These are phyloP conservation scores for Saksenaea oblongispora DNA, from an alignment of 371 early-diverging fungal species.

Conservation along the genomic window DNA sequence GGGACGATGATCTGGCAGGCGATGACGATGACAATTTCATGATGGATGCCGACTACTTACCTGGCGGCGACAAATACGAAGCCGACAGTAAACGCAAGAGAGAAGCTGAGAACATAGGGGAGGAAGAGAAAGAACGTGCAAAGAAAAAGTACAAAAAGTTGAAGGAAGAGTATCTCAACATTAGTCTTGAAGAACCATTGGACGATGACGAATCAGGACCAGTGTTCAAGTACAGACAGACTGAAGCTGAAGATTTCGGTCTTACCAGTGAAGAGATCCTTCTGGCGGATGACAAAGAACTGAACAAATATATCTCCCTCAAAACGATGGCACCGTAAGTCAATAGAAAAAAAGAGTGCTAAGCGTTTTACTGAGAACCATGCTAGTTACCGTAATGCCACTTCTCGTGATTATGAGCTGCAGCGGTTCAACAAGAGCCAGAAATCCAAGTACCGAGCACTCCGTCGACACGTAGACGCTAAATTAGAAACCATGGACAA, in stretches of 20 bases:
- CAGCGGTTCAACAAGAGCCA: constrained; percentile 6
- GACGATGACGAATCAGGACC: constrained; percentile 77
- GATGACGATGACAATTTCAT: constrained; percentile 69
- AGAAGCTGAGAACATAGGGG: constrained; percentile 31
- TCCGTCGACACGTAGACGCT: constrained; percentile 7
- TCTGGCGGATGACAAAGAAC: constrained; percentile 84
- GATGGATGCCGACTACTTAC: constrained; percentile 90
- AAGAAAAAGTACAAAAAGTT: constrained; percentile 52
- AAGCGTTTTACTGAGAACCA: not conserved
- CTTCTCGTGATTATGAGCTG: not conserved
- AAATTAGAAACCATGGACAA: not conserved
- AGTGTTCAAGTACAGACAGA: constrained; percentile 88
- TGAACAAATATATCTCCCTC: constrained; percentile 83
- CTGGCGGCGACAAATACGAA: constrained; percentile 64
- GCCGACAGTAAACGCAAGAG: constrained; percentile 31
- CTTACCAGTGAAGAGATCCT: constrained; percentile 83
- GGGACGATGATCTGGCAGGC: constrained; percentile 86
- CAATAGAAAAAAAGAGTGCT: not conserved
- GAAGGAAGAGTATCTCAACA: constrained; percentile 87
- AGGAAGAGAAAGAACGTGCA: constrained; percentile 32
- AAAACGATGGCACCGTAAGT: constrained; percentile 89
- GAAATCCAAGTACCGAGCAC: constrained; percentile 1
- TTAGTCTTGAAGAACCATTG: constrained; percentile 96
- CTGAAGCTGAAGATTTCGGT: constrained; percentile 74
- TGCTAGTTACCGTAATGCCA: constrained; percentile 16